These are phyloP conservation scores for Xenoacremonium recifei DNA, from an alignment of 2,329 filamentous ascomycete genomes.

Conservation along the genomic window DNA sequence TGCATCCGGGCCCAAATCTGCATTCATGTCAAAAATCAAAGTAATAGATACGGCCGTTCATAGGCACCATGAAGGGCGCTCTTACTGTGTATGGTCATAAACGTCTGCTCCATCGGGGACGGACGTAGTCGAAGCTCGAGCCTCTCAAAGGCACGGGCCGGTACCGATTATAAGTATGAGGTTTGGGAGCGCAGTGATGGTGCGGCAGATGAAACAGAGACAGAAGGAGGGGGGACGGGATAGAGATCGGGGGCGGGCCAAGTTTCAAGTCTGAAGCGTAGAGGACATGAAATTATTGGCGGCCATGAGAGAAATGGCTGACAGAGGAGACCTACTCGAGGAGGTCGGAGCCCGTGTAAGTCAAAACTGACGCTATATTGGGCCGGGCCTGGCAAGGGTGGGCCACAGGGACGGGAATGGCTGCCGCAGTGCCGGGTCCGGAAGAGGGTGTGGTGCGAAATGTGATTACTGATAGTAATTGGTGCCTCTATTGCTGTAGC, in stretches of 20 bases:
- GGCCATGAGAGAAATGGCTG: no score
- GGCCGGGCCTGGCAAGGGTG: conserved; percentile 10
- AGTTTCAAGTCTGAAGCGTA: no score
- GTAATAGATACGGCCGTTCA: not conserved
- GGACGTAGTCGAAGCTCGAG: no score
- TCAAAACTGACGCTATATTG: conserved; percentile 11
- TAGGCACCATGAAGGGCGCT: conserved; percentile 16
- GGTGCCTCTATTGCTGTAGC: no score
- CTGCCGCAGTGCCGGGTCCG: conserved; percentile 3
- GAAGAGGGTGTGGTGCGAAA: not conserved
- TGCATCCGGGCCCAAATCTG: conserved; percentile 73
- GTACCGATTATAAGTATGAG: no score
- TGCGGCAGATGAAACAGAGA: conserved; percentile 10
- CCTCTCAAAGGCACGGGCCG: no score
- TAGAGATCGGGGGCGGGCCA: no score
- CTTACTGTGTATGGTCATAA: conserved; percentile 88
- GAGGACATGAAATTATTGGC: no score
- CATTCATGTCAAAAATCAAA: not conserved
- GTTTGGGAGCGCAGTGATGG: no score
- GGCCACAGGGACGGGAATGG: conserved; percentile 11
- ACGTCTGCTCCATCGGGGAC: conserved; percentile 71
- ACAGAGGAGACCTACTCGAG: no score
- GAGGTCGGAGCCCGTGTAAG: conserved; percentile 12
- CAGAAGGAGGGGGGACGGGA: not conserved
- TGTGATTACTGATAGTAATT: not conserved